These are phyloP conservation scores for Conticribra guillardii DNA, from an alignment of 108 stramenopile species.

Conservation along the genomic window DNA sequence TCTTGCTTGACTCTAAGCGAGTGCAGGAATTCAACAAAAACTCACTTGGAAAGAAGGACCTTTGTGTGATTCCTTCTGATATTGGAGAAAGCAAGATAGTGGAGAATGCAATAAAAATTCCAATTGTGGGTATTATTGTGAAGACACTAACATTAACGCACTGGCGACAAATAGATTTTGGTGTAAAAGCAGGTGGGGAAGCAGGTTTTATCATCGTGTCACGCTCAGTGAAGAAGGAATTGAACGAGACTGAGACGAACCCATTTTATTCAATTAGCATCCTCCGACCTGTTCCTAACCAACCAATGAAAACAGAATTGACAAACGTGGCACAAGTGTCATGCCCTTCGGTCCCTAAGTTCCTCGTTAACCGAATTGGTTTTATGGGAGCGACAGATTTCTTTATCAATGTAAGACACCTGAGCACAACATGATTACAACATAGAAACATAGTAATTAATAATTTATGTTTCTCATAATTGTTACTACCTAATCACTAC, in stretches of 20 bases:
- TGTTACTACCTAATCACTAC: slow-evolving; percentile 49
- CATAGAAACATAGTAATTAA: not conserved
- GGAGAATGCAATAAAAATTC: slow-evolving; percentile 32
- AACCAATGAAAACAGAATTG: slow-evolving; percentile 19
- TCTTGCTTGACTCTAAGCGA: slow-evolving; percentile 37
- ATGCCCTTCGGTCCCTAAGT: slow-evolving; percentile 26
- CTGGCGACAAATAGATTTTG: slow-evolving; percentile 15
- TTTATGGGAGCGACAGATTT: slow-evolving; percentile 16
- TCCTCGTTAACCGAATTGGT: slow-evolving; percentile 30
- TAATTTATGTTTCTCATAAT: not conserved
- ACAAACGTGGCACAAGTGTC: slow-evolving; percentile 32
- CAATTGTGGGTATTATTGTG: slow-evolving; percentile 34
- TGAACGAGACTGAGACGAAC: slow-evolving; percentile 4
- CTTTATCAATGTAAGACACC: slow-evolving; percentile 13
- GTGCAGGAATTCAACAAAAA: slow-evolving; percentile 39
- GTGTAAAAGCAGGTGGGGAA: not conserved
- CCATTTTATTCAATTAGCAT: slow-evolving; percentile 38
- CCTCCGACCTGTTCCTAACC: slow-evolving; percentile 14
- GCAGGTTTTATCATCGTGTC: slow-evolving; percentile 33
- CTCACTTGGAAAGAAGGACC: slow-evolving; percentile 31
- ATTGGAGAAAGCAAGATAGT: slow-evolving; percentile 34
- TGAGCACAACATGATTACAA: not conserved
- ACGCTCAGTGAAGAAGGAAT: slow-evolving; percentile 30
- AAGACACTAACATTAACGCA: slow-evolving; percentile 29
- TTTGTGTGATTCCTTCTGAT: slow-evolving; percentile 7